Percentiles rank a stretch among this genome's conserved stretches.
phyloP scores from a whole-genome alignment of 2,329 filamentous ascomycete genomes.

The Claviceps monticola region DNA sequence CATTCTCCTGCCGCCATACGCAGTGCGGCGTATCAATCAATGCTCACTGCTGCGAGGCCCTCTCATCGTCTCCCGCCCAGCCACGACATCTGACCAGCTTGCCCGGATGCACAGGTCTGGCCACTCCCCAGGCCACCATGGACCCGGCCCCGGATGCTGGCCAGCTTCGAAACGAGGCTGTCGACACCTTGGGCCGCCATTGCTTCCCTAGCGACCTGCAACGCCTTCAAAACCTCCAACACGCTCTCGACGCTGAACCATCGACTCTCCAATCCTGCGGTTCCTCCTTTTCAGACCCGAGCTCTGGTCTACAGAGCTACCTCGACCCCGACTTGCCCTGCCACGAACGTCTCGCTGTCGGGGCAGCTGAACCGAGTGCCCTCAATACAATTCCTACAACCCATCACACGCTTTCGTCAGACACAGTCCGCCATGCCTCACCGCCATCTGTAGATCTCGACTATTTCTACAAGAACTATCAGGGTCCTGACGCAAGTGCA shows the following conservation, averaged over 20 bases:
- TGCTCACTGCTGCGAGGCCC: slow-evolving; percentile 27
- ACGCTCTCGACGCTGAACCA: slow-evolving; percentile 5
- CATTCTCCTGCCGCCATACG: slow-evolving; percentile 10
- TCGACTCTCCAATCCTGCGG: neutral
- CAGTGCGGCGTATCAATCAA: slow-evolving; percentile 31
- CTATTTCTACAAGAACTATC: slow-evolving; percentile 41
- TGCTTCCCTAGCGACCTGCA: slow-evolving; percentile 15
- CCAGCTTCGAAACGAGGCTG: slow-evolving; percentile 10
- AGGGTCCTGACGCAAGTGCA: slow-evolving; percentile 22
- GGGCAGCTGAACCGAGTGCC: neutral
- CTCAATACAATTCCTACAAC: slow-evolving; percentile 1
- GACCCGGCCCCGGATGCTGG: slow-evolving; percentile 18
- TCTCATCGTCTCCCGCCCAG: slow-evolving; percentile 21
- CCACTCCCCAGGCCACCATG: slow-evolving; percentile 12
- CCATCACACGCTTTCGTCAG: slow-evolving; percentile 9
- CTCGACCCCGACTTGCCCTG: slow-evolving; percentile 5
- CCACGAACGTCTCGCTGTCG: slow-evolving; percentile 7
- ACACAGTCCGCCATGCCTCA: slow-evolving; percentile 22
- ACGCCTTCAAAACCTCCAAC: slow-evolving; percentile 14
- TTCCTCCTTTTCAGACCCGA: neutral
- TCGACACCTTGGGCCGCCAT: slow-evolving; percentile 11
- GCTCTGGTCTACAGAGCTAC: slow-evolving; percentile 1
- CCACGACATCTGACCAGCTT: slow-evolving; percentile 27
- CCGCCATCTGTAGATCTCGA: slow-evolving; percentile 34
- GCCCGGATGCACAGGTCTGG: slow-evolving; percentile 32